Conservation (phyloP, 2,329 filamentous ascomycete genomes). For the Ampelomyces quisqualis region DNA sequence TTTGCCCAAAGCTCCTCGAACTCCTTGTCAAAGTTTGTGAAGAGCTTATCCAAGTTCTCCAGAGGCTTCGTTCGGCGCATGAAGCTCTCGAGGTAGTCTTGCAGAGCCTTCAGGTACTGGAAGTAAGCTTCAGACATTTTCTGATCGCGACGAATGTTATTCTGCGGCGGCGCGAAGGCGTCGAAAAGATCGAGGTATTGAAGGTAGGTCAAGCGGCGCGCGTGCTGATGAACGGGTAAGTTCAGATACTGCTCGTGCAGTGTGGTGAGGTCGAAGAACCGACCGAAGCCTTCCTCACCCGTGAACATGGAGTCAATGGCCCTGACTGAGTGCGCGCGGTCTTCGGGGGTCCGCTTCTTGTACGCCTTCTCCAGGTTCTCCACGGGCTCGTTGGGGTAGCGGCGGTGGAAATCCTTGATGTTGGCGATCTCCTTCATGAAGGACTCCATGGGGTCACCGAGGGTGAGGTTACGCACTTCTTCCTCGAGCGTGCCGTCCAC, state of each 20-base stretch:
- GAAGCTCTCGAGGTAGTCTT: conserved; percentile 83
- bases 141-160: conserved; percentile 73
- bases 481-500: conserved; percentile 67
- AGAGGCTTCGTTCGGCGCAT: conserved; percentile 81
- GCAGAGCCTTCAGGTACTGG: conserved; percentile 77
- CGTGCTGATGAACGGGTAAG: conserved; percentile 72
- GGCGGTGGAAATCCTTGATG: conserved; percentile 83
- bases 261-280: conserved; percentile 84
- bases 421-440: conserved; percentile 84
- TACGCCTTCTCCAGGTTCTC: conserved; percentile 95
- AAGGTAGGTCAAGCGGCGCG: conserved; percentile 72
- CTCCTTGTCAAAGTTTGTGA: conserved; percentile 74
- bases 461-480: conserved; percentile 81
- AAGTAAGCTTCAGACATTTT: conserved; percentile 95
- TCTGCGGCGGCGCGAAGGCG: conserved; percentile 71
- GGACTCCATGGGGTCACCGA: conserved; percentile 82
- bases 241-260: conserved; percentile 90
- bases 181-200: conserved; percentile 94
- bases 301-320: conserved; percentile 91
- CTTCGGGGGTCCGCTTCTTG: conserved; percentile 66
- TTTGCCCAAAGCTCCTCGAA: conserved; percentile 82
- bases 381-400: conserved; percentile 90
- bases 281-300: conserved; percentile 89
- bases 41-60: conserved; percentile 78
- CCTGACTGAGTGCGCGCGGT: conserved; percentile 60